Evolutionary conservation across 768 basidiomycete genomes (phyloP).

Genomic region (Lanmaoa rubissima): DNA sequence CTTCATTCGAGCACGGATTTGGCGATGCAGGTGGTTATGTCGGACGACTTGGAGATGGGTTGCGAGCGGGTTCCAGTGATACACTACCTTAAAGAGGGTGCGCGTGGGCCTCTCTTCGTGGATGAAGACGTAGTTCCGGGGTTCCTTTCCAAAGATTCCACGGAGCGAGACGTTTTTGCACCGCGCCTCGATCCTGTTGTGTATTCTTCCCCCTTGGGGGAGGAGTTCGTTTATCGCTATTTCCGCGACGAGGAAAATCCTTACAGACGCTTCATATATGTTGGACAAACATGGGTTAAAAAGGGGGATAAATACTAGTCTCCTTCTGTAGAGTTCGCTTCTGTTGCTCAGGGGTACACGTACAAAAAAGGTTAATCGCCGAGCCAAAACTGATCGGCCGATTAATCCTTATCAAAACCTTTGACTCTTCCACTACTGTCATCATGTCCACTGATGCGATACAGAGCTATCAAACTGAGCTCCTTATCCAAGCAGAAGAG

Average conservation of each 20-base stretch:
- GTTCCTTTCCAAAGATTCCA: neutral
- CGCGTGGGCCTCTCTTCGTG: conserved; percentile 11
- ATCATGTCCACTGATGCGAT: conserved; percentile 31
- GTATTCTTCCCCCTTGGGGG: conserved; percentile 1
- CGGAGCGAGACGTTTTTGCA: conserved; percentile 1
- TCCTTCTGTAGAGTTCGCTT: too few species aligned
- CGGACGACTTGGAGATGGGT: neutral
- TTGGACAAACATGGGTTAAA: conserved; percentile 12
- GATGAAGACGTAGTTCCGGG: neutral
- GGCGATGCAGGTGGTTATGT: neutral
- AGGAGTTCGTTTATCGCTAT: conserved; percentile 5
- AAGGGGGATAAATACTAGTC: neutral
- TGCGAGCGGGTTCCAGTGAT: neutral
- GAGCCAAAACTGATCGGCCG: neutral
- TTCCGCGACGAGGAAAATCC: neutral
- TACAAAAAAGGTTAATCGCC: conserved; percentile 8
- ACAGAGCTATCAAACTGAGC: conserved; percentile 53
- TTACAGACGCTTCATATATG: neutral
- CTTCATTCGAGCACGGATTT: neutral
- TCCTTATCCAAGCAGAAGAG: conserved; percentile 67
- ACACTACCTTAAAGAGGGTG: conserved; percentile 10
- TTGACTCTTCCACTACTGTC: neutral
- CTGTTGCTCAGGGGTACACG: neutral
- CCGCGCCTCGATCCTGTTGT: neutral
- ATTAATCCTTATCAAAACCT: neutral